Conservation (phyloP, 2,329 filamentous ascomycete genomes). For the Monilinia fructicola region DNA sequence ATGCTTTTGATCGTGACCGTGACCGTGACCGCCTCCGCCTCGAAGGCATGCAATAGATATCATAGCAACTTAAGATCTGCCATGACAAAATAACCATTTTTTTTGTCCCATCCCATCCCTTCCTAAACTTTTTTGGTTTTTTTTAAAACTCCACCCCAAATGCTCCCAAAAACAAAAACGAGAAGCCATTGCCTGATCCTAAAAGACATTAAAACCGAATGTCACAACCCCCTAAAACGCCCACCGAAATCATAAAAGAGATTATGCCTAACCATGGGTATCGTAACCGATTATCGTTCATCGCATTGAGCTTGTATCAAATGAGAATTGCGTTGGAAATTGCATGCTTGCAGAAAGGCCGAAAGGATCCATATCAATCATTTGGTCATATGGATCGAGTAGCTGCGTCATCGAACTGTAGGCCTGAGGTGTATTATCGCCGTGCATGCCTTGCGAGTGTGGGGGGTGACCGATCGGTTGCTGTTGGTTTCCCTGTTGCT, state of each 20-base stretch:
- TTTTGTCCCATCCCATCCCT: conserved; percentile 1
- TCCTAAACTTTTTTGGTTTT: conserved; percentile 1
- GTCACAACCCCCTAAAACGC: conserved; percentile 3
- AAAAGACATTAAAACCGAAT: conserved; percentile 12
- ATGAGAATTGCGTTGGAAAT: conserved; percentile 81
- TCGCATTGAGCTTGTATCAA: conserved; percentile 51
- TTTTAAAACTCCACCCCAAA: conserved; percentile 18
- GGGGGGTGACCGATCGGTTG: conserved; percentile 42
- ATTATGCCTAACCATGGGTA: conserved; percentile 34
- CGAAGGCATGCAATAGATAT: conserved; percentile 8
- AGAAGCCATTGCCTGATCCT: conserved; percentile 11
- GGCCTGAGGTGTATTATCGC: conserved; percentile 44
- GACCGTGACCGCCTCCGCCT: background rate
- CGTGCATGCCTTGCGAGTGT: conserved; percentile 45
- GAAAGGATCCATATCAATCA: conserved; percentile 90
- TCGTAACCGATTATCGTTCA: conserved; percentile 34
- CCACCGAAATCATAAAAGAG: conserved; percentile 14
- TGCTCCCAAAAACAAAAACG: background rate
- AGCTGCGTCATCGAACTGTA: conserved; percentile 46
- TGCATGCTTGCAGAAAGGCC: conserved; percentile 93
- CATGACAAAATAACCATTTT: conserved; percentile 2
- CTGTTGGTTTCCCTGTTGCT: conserved; percentile 25
- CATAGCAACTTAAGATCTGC: background rate
- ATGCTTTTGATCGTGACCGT: conserved; percentile 1
- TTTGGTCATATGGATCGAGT: conserved; percentile 76